Evolutionary conservation across 1,284 basidiomycete genomes (phyloP), one percentile per base, ranked within the genome.

Genomic region (Sporisorium scitamineum): DNA sequence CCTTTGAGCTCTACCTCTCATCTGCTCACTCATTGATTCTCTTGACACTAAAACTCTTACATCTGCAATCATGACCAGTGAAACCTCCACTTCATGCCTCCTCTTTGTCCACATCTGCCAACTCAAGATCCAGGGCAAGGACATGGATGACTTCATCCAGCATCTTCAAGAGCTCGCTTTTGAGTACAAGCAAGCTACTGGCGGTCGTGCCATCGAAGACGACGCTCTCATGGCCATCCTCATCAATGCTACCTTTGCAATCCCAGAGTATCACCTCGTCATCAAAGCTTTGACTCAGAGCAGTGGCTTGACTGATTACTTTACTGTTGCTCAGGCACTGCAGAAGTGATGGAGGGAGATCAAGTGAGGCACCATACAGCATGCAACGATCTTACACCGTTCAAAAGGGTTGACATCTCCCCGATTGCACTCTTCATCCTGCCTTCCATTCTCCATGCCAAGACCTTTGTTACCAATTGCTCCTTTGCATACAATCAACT

Each of bases 71-170:
- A 70, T 70, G 68, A 18, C 68, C 7, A 37, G 51, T 27, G 57
- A 66, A 14, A 71, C 69, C 16, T 22, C 62, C 0, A 51, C 63
- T 18, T 60, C 69, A 1, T 61, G 62, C 47, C 54, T 65, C 11
- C 62, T 71, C 47, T 71, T 71, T 29, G 54, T 71, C 10, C 62
- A 58, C 37, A 50, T 71, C 54, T 61, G 54, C 32, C 69, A 64
- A 27, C 63, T 66, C 16, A 58, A 53, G 13, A 59, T 71, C 52
- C 29, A 37, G 8, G 54, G 59, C 52, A 71, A 71, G 27, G 54
- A 71, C 59, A 24, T 71, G 41, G 26, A 22, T 39, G 59, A 71
- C 37, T 53, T 71, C 29, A 61, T 71, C 41, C 44, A 66, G 1
- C 63, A 47, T 34, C 57, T 71, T 16, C 63, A 66, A 31, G 22